Conservation (phyloP, 345 rosid species). For the Arabis alpina region DNA sequence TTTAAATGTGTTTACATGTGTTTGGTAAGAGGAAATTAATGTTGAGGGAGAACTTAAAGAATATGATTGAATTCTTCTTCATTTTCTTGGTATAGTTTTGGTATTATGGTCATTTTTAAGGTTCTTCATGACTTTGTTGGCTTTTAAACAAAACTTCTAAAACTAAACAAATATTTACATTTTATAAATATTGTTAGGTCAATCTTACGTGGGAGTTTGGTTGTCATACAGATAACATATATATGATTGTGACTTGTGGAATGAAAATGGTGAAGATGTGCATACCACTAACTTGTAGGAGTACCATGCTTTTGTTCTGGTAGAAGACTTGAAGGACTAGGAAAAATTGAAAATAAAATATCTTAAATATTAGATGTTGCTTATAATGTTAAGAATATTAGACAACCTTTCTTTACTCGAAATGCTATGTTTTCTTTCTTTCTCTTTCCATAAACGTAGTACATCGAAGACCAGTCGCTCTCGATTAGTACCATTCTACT, state of each 20-base stretch:
- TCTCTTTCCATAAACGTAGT: too few species aligned
- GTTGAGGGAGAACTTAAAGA: neutral
- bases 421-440: too few species aligned
- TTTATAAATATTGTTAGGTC: conserved; percentile 30
- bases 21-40: conserved; percentile 21
- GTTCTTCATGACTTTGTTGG: conserved; percentile 36
- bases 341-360: neutral
- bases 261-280: conserved; percentile 34
- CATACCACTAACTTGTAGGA: conserved; percentile 20
- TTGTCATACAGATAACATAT: conserved; percentile 36
- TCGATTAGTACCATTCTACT: too few species aligned
- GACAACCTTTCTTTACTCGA: too few species aligned
- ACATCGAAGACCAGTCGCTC: too few species aligned
- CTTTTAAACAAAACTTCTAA: conserved; percentile 8
- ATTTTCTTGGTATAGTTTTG: conserved; percentile 23
- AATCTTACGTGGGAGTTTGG: conserved; percentile 43
- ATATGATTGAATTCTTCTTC: neutral
- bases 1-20: conserved; percentile 21
- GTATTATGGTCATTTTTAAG: conserved; percentile 23
- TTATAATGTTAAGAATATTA: too few species aligned
- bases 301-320: conserved; percentile 5
- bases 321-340: neutral
- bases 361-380: neutral
- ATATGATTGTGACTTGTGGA: conserved; percentile 17
- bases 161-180: neutral